phyloP scores from a whole-genome alignment of 2,329 filamentous ascomycete species.

The Sporothrix mexicana region DNA sequence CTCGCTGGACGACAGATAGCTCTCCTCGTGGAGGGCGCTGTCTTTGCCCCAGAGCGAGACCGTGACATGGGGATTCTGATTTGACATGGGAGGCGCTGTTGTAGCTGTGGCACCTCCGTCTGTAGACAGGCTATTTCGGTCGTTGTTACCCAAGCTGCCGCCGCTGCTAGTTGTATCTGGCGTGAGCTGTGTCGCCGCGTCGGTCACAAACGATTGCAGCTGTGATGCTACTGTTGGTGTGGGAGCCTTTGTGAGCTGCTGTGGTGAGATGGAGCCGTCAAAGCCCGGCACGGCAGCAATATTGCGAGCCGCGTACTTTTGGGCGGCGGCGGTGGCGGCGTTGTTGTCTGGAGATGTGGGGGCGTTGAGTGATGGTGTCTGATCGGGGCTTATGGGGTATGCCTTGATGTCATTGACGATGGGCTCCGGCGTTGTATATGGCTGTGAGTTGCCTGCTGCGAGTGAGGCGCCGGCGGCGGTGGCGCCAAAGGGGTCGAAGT shows the following conservation, averaged over 20 bases:
- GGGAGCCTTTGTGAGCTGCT: constrained; percentile 51
- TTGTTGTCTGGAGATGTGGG: constrained; percentile 50
- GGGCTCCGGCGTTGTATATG: constrained; percentile 36
- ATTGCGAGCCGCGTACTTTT: constrained; percentile 17
- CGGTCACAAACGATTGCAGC: constrained; percentile 37
- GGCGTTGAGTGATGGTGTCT: constrained; percentile 56
- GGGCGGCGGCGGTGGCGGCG: constrained; percentile 32
- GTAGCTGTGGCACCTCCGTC: constrained; percentile 54
- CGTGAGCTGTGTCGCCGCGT: constrained; percentile 50
- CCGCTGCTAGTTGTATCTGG: constrained; percentile 57
- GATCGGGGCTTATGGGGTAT: constrained; percentile 59
- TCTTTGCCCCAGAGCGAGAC: constrained; percentile 62
- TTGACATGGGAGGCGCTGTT: constrained; percentile 49
- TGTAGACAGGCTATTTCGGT: constrained; percentile 47
- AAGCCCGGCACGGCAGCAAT: constrained; percentile 36
- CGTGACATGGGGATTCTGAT: constrained; percentile 60
- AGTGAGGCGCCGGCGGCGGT: constrained; percentile 29
- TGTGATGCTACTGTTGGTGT: constrained; percentile 41
- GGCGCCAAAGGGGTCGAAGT: constrained; percentile 33
- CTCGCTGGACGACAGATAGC: constrained; percentile 39
- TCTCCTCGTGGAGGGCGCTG: constrained; percentile 37
- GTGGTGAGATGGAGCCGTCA: constrained; percentile 50
- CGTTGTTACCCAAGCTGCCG: constrained; percentile 39
- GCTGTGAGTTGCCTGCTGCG: not conserved
- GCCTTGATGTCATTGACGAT: constrained; percentile 40